A percentile compares a stretch with the other conserved stretches of the same genome.
phyloP scores from a whole-genome alignment of 495 filamentous ascomycete species.

The Rusavskia elegans region DNA sequence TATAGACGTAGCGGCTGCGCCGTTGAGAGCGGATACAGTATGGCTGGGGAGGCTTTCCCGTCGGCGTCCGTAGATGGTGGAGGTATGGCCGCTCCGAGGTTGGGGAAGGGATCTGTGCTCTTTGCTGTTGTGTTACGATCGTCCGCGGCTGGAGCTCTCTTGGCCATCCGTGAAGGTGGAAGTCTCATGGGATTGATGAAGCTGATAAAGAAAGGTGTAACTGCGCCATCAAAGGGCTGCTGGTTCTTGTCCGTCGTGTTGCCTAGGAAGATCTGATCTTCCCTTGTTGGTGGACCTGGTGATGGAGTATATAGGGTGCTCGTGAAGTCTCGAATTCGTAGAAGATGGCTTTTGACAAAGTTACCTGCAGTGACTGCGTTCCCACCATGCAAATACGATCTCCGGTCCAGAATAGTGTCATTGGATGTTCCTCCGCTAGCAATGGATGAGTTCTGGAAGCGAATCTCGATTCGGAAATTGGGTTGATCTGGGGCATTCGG shows the following conservation, averaged over 20 bases:
- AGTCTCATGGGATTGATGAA: conserved; percentile 17
- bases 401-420: conserved; percentile 11
- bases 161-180: conserved; percentile 8
- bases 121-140: conserved; percentile 6
- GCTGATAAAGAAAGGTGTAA: conserved; percentile 35
- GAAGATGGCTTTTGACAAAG: conserved; percentile 14
- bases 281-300: conserved; percentile 45
- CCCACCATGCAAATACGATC: conserved; percentile 3
- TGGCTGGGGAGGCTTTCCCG: conserved; percentile 54
- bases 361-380: conserved; percentile 22
- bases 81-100: conserved; percentile 39
- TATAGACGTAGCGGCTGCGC: conserved; percentile 77
- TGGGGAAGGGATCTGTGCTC: conserved; percentile 21
- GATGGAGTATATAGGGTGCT: conserved; percentile 31
- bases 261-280: conserved; percentile 64
- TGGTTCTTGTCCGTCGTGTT: conserved; percentile 66
- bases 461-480: conserved; percentile 64
- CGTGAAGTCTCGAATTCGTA: conserved; percentile 14
- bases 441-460: conserved; percentile 56
- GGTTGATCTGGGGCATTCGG: conserved; percentile 50
- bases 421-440: conserved; percentile 20
- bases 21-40: conserved; percentile 45
- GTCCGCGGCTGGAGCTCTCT: conserved; percentile 1
- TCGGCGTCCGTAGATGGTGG: conserved; percentile 42
- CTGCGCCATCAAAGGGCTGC: conserved; percentile 34